Conservation (phyloP, 2,329 filamentous ascomycete genomes). For the Fusarium miscanthi region DNA sequence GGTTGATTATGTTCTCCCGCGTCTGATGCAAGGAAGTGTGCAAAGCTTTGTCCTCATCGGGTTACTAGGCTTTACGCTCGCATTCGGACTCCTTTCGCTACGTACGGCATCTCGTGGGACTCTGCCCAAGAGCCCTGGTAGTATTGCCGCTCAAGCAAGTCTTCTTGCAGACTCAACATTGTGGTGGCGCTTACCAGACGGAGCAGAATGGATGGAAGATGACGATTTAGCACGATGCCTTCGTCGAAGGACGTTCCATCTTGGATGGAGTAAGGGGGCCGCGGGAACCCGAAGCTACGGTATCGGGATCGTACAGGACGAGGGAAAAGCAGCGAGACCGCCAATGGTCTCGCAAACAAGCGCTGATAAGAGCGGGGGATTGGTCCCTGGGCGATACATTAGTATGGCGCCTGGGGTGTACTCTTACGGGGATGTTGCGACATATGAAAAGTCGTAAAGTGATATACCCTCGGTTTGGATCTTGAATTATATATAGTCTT, state of each 20-base stretch:
- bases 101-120: conserved; percentile 38
- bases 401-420: conserved; percentile 45
- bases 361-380: conserved; percentile 19
- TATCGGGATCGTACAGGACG: conserved; percentile 45
- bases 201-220: conserved; percentile 45
- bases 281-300: conserved; percentile 38
- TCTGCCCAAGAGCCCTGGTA: conserved; percentile 45
- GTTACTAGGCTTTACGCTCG: conserved; percentile 36
- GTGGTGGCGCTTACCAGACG: conserved; percentile 45
- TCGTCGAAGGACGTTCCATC: conserved; percentile 43
- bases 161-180: conserved; percentile 45
- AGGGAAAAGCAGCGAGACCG: conserved; percentile 36
- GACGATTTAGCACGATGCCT: conserved; percentile 40
- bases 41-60: conserved; percentile 41
- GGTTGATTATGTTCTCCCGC: conserved; percentile 37
- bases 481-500: not conserved
- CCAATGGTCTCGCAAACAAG: conserved; percentile 7
- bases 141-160: conserved; percentile 46
- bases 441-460: conserved; percentile 31
- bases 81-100: conserved; percentile 39
- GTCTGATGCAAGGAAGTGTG: conserved; percentile 35
- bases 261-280: conserved; percentile 39
- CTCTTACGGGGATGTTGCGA: conserved; percentile 41
- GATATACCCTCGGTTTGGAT: not conserved
- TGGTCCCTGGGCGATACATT: conserved; percentile 36